These are phyloP conservation scores for Aspergillus amoenus DNA, from an alignment of 2,329 filamentous ascomycete genomes.

Conservation along the genomic window DNA sequence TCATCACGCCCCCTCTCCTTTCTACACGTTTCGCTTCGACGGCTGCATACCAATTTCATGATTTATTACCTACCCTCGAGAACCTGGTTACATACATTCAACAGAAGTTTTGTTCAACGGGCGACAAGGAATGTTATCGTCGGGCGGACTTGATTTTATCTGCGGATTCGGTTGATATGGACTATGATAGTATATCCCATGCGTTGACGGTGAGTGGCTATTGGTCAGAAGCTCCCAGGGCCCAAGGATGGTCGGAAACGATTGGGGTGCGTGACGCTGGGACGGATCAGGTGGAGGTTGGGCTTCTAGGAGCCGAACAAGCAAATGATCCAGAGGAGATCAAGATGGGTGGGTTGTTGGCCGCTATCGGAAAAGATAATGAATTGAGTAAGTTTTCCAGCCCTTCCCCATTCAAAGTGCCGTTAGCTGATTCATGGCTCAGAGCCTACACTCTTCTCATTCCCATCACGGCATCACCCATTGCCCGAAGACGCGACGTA, in stretches of 20 bases:
- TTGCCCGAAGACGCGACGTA: slow-evolving; percentile 55
- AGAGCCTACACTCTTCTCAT: slow-evolving; percentile 78
- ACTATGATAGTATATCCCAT: slow-evolving; percentile 69
- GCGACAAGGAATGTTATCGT: slow-evolving; percentile 52
- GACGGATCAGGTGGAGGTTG: slow-evolving; percentile 70
- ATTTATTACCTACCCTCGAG: slow-evolving; percentile 59
- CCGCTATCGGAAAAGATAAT: slow-evolving; percentile 72
- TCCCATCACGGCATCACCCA: slow-evolving; percentile 74
- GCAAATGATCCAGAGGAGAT: slow-evolving; percentile 66
- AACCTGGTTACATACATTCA: slow-evolving; percentile 56
- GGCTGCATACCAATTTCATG: slow-evolving; percentile 69
- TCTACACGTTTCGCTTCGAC: slow-evolving; percentile 63
- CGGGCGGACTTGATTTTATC: slow-evolving; percentile 48
- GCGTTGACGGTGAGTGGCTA: slow-evolving; percentile 64
- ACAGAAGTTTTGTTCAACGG: slow-evolving; percentile 52
- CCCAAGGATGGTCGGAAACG: slow-evolving; percentile 48
- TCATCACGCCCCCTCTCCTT: slow-evolving; percentile 58
- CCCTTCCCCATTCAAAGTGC: neutral
- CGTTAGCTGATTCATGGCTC: neutral
- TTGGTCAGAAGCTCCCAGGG: slow-evolving; percentile 50
- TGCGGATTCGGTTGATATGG: slow-evolving; percentile 71
- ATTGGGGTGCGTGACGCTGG: slow-evolving; percentile 31
- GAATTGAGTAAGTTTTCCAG: slow-evolving; percentile 55
- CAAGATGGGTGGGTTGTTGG: slow-evolving; percentile 74
- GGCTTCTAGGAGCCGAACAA: slow-evolving; percentile 68